phyloP scores from a whole-genome alignment of 805 yeast species.

The Komagataella pastoris region DNA sequence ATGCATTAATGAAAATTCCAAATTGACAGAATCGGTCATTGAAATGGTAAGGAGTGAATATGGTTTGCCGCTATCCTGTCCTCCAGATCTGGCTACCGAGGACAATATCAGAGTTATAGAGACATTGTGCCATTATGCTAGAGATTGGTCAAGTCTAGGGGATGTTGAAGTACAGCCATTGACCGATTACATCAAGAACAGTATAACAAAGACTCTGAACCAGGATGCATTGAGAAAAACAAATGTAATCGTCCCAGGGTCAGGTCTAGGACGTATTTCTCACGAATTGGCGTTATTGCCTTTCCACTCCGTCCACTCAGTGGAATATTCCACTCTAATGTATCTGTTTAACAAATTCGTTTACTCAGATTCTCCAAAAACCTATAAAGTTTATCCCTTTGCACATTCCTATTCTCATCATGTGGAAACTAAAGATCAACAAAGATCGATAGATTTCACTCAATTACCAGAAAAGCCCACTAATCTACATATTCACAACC shows the following conservation, averaged over 20 bases:
- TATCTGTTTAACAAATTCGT: constrained; percentile 50
- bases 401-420: constrained; percentile 64
- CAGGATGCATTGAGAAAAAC: constrained; percentile 21
- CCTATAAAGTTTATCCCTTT: constrained; percentile 29
- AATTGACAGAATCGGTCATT: constrained; percentile 31
- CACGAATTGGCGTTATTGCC: constrained; percentile 36
- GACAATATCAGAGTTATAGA: constrained; percentile 42
- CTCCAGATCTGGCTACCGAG: constrained; percentile 18
- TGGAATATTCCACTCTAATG: constrained; percentile 73
- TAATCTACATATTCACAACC: constrained; percentile 34
- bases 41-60: constrained; percentile 19
- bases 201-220: constrained; percentile 22
- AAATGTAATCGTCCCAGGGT: constrained; percentile 67
- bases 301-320: constrained; percentile 44
- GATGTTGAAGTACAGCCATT: constrained; percentile 39
- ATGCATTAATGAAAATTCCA: constrained; percentile 32
- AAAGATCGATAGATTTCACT: constrained; percentile 23
- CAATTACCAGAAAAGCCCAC: constrained; percentile 24
- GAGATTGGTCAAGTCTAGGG: constrained; percentile 62
- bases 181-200: constrained; percentile 31
- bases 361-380: constrained; percentile 18
- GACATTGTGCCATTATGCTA: constrained; percentile 56
- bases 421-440: constrained; percentile 30
- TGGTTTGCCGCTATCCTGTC: constrained; percentile 28
- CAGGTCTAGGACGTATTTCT: constrained; percentile 74